phyloP scores from a whole-genome alignment of 768 basidiomycete genomes.

The Rhizopogon vesiculosus region DNA sequence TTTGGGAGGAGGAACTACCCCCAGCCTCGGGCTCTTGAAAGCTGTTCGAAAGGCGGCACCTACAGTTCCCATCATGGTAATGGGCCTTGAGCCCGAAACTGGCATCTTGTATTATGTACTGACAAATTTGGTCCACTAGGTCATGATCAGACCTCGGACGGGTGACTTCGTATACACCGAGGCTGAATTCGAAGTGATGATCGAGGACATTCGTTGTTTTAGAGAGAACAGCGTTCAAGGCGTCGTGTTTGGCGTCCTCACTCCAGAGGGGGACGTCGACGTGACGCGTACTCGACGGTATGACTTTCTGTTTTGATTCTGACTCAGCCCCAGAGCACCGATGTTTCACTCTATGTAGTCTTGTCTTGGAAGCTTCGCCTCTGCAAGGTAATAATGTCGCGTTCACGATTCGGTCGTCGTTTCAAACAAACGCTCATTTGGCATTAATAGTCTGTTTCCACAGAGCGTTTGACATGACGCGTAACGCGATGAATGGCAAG shows the following conservation, averaged over 20 bases:
- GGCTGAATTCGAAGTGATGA: slow-evolving; percentile 66
- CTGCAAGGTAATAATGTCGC: slow-evolving; percentile 51
- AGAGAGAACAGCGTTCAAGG: slow-evolving; percentile 55
- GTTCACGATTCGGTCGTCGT: not conserved
- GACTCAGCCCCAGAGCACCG: not conserved
- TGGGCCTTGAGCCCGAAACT: not conserved
- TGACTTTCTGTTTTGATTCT: not conserved
- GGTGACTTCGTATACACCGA: slow-evolving; percentile 78
- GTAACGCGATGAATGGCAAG: slow-evolving; percentile 48
- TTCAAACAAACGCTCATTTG: too few species aligned
- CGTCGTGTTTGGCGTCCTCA: slow-evolving; percentile 64
- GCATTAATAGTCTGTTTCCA: slow-evolving; percentile 73
- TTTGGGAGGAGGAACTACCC: slow-evolving; percentile 78
- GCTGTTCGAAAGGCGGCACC: slow-evolving; percentile 46
- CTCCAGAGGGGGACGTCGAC: slow-evolving; percentile 53
- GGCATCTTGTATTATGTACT: not conserved
- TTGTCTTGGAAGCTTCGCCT: slow-evolving; percentile 54
- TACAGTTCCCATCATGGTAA: slow-evolving; percentile 64
- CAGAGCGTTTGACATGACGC: slow-evolving; percentile 73
- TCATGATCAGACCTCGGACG: slow-evolving; percentile 74
- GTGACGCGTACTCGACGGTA: slow-evolving; percentile 48
- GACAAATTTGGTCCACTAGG: slow-evolving; percentile 33
- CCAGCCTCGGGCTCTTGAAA: slow-evolving; percentile 68
- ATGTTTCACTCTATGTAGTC: slow-evolving; percentile 25
- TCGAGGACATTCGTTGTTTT: slow-evolving; percentile 64